Base-by-base conservation (phyloP, 2,329 filamentous ascomycete genomes). In the Biscogniauxia sp. region DNA sequence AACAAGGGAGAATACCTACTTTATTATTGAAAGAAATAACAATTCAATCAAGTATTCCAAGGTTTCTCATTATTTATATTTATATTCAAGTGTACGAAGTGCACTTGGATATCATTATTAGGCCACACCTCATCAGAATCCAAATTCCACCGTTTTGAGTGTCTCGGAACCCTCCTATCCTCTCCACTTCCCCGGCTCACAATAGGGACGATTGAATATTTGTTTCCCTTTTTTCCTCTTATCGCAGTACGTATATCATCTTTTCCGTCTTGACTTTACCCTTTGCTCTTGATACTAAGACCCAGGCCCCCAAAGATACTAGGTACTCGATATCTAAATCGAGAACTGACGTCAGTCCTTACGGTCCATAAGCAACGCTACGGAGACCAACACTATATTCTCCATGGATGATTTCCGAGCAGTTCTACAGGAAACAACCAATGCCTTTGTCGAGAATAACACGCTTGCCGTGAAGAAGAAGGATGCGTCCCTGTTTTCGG, bases 391-490 rank as follows among this genome's bases (percentile, higher is more conserved):
- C 37, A 45, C 37, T 45, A 45, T 3, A 51, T 25, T 45, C 53
- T 25, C 28, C 32, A 61, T 61, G 60, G 60, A 54, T 11, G 61
- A 63, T 6, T 20, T 62, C 26, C 58, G 61, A 49, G 28, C 55
- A 17, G 51, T 53, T 15, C 52, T 63, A 19, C 58, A 63, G 32
- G 49, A 56, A 20, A 63, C 61, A 2, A 53, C 58, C 32, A 32
- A 60, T 23, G 45, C 52, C 6, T 63, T 60, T 25, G 50, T 63
- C 20, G 41, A 66, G 53, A 69, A 68, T 53, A 68, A 66, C 54
- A 67, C 64, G 5, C 53, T 56, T 19, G 66, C 59, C 0, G 61
- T 68, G 11, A 64, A 64, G 52, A 52, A 57, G 6, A 68, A 65
- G 20, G 57, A 68, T 51, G 54, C 56, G 8, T 60, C 62, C 5